These are phyloP conservation scores for Yarrowia sp. DNA, from an alignment of 805 yeast species.

Conservation along the genomic window DNA sequence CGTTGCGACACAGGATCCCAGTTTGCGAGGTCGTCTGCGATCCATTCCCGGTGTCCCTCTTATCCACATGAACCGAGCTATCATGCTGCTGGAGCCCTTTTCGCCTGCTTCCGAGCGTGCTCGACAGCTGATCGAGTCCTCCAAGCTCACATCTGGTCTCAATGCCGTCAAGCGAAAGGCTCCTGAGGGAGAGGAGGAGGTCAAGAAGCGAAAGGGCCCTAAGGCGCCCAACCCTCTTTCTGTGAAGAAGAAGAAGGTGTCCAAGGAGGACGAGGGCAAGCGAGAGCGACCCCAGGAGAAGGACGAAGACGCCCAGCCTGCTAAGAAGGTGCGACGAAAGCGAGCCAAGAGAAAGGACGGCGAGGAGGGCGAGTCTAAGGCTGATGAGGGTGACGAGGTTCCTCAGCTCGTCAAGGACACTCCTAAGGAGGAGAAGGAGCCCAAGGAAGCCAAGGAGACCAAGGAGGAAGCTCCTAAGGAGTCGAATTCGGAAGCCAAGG, in stretches of 20 bases:
- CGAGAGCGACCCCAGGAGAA: conserved; percentile 11
- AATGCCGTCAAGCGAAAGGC: conserved; percentile 46
- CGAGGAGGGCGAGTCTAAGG: conserved; percentile 4
- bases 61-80: conserved; percentile 82
- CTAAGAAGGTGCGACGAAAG: conserved; percentile 28
- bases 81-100: conserved; percentile 93
- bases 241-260: conserved; percentile 65
- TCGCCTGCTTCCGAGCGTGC: conserved; percentile 63
- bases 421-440: neutral
- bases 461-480: neutral
- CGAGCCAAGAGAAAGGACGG: conserved; percentile 31
- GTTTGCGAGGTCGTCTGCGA: conserved; percentile 66
- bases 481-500: neutral
- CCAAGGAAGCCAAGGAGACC: neutral
- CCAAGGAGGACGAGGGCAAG: conserved; percentile 23
- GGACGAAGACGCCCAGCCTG: neutral
- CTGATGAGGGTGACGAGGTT: neutral
- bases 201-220: conserved; percentile 49
- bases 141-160: conserved; percentile 74
- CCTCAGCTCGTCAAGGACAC: neutral
- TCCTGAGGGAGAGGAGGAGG: conserved; percentile 34
- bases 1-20: conserved; percentile 78
- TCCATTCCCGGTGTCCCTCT: conserved; percentile 86
- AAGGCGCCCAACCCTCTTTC: conserved; percentile 90
- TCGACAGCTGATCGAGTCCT: conserved; percentile 53